These are phyloP conservation scores for Suhomyces kunorum DNA, from an alignment of 1,139 yeast species.

Conservation along the genomic window DNA sequence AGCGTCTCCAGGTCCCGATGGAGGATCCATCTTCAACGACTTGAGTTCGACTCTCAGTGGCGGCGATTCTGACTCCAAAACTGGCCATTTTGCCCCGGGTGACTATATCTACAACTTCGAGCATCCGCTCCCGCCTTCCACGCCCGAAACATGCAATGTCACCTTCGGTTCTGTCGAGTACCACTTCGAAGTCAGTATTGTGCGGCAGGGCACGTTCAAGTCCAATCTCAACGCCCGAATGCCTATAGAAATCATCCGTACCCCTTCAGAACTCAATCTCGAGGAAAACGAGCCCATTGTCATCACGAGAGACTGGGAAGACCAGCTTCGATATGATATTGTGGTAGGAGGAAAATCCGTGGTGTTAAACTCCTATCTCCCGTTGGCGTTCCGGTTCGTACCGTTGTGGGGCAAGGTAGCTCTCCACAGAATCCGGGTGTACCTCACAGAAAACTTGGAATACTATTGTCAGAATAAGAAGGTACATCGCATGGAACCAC, in stretches of 20 bases:
- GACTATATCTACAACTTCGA: constrained; percentile 92
- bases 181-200: constrained; percentile 64
- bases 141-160: constrained; percentile 78
- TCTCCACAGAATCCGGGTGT: constrained; percentile 81
- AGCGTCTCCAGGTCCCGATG: constrained; percentile 30
- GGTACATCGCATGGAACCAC: constrained; percentile 90
- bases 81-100: constrained; percentile 60
- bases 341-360: constrained; percentile 86
- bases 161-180: constrained; percentile 82
- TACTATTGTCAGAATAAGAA: constrained; percentile 82
- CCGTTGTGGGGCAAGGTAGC: constrained; percentile 84
- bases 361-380: constrained; percentile 78
- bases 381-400: constrained; percentile 77
- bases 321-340: constrained; percentile 83
- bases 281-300: constrained; percentile 95
- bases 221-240: constrained; percentile 64
- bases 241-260: constrained; percentile 68
- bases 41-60: constrained; percentile 22
- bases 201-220: constrained; percentile 83
- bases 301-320: constrained; percentile 91
- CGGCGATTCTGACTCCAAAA: constrained; percentile 26
- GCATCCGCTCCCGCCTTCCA: constrained; percentile 76
- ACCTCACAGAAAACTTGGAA: constrained; percentile 84
- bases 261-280: constrained; percentile 73
- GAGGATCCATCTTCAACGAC: constrained; percentile 18